phyloP scores from a whole-genome alignment of 345 rosid species.

The Murraya paniculata region DNA sequence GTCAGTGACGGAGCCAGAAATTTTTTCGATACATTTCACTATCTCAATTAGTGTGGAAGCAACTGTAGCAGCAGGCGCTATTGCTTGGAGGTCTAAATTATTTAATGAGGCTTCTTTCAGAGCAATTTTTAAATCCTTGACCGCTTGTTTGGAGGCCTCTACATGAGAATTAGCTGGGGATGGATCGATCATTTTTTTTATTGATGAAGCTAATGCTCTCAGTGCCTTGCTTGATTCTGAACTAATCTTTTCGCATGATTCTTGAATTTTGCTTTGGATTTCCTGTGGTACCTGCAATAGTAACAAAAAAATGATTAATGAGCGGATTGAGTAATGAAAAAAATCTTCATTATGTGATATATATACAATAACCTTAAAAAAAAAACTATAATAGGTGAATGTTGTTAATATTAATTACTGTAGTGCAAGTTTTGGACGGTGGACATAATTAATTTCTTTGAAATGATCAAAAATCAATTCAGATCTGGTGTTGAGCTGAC shows the following conservation, averaged over 20 bases:
- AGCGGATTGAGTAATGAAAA: no score
- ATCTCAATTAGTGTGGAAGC: constrained; percentile 56
- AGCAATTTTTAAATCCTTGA: constrained; percentile 35
- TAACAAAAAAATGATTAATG: neutral
- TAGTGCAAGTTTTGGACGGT: neutral
- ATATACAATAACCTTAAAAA: no score
- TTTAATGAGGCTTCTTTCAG: constrained; percentile 32
- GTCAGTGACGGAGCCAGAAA: constrained; percentile 49
- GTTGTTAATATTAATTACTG: neutral
- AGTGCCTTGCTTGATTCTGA: constrained; percentile 54
- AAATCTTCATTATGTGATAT: no score
- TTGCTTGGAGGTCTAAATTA: constrained; percentile 37
- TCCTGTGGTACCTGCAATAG: constrained; percentile 50
- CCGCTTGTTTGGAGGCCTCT: constrained; percentile 49
- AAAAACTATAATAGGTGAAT: no score
- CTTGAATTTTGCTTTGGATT: constrained; percentile 41
- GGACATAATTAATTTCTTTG: neutral
- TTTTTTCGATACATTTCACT: constrained; percentile 43
- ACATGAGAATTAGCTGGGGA: constrained; percentile 36
- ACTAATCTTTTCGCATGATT: constrained; percentile 41
- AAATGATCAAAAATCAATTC: neutral
- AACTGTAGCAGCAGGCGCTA: constrained; percentile 53
- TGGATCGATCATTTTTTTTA: constrained; percentile 50
- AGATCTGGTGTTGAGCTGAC: no score
- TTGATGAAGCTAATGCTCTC: constrained; percentile 49